Conservation (phyloP, 306 rosid genomes). For the Begonia fuchsioides region DNA sequence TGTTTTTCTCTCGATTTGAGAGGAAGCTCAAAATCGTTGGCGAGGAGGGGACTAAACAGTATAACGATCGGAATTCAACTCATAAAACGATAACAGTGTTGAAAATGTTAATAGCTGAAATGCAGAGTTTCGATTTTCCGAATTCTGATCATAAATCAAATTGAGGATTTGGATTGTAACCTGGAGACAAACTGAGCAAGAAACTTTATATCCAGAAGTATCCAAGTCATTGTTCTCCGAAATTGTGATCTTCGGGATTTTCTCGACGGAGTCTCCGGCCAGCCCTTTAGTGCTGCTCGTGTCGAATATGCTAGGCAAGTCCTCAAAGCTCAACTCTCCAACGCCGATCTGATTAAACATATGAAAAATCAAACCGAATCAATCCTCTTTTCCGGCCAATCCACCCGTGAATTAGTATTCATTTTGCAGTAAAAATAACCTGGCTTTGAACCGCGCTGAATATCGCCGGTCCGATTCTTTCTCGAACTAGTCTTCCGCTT, state of each 20-base stretch:
- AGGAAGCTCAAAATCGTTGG: too few relatives aligned
- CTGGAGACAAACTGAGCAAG: too few relatives aligned
- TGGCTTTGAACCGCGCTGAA: slow-evolving; percentile 98
- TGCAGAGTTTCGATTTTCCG: too few relatives aligned
- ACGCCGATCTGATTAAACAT: slow-evolving; percentile 77
- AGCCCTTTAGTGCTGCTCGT: slow-evolving; percentile 71
- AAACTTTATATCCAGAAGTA: too few relatives aligned
- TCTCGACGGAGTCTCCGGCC: slow-evolving; percentile 78
- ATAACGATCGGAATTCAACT: too few relatives aligned
- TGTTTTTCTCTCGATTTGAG: too few relatives aligned
- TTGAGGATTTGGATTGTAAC: too few relatives aligned
- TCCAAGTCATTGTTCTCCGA: slow-evolving; percentile 48
- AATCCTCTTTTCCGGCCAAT: too few relatives aligned
- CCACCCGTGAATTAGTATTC: not conserved
- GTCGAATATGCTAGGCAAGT: slow-evolving; percentile 79
- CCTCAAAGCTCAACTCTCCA: slow-evolving; percentile 71
- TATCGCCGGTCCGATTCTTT: slow-evolving; percentile 97
- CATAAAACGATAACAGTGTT: too few relatives aligned
- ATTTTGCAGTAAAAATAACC: slow-evolving; percentile 29
- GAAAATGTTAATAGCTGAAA: too few relatives aligned
- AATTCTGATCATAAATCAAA: too few relatives aligned
- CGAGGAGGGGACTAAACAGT: too few relatives aligned
- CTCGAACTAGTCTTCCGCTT: slow-evolving; percentile 94
- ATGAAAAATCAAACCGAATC: slow-evolving; percentile 13
- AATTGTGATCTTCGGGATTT: slow-evolving; percentile 66